Base-by-base conservation (phyloP, 2,329 filamentous ascomycete genomes). In the Colletotrichum kahawae region DNA sequence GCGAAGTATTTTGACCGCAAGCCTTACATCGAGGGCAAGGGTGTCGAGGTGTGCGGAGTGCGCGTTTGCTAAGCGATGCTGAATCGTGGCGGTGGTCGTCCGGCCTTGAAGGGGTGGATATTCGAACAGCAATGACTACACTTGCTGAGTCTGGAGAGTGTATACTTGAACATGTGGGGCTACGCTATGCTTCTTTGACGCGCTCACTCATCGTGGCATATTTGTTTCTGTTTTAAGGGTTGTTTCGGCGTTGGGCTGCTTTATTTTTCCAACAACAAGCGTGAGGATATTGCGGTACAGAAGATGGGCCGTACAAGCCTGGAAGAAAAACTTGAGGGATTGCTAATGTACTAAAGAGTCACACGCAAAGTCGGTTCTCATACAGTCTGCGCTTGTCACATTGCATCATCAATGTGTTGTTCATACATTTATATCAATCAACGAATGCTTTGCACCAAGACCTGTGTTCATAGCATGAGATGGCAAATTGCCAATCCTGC, bases 11-110 rank as follows among this genome's bases (percentile, higher is more conserved):
- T 95, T 84, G 91, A 87, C 34, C 86, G 92, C 18, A 83, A 87
- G 62, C 92, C 92, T 12, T 88, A 88, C 77, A 90, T 95, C 24
- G 90, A 94, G 81, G 91, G 91, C 43, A 92, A 92, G 80, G 90
- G 90, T n/a, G 87, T 95, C 3, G 92, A 95, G 80, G 90, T 95
- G n/a, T 95, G 93, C 79, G 94, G 94, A 6, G 85, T 95, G 67
- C 87, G 90, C 80, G 90, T 96, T 36, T 95, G 93, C 80, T 94
- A 73, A 80, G 54, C 54, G 38, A n/a, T 8, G 43, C 24, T 12
- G 5, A 38, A 31, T 36, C 18, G 29, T 36, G 21, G 6, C 43
- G 43, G 43, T 13, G n/a, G 43, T 21, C 3, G n/a, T 51, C 21
- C n/a, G 12, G 6, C n/a, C 43, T 51, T n/a, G 31, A 51, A 51